Evolutionary conservation across 2,329 filamentous ascomycete species (phyloP).

Genomic region (Xylaria polymorpha): DNA sequence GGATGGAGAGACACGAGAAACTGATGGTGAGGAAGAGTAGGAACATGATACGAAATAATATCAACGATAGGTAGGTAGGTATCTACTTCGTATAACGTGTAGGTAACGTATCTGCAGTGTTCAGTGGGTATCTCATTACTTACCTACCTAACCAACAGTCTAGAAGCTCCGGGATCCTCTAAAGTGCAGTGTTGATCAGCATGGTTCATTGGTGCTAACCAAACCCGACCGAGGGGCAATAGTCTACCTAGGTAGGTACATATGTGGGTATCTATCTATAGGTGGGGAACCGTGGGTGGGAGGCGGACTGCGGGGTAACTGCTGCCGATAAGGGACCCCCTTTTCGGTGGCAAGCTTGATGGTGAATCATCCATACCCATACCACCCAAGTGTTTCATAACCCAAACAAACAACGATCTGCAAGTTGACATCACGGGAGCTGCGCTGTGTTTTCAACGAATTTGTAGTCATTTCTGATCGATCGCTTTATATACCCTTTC

Average conservation of each 20-base stretch:
- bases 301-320: constrained; percentile 4
- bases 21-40: not conserved
- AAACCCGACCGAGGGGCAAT: not conserved
- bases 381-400: not conserved
- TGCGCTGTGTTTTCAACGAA: not conserved
- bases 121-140: not conserved
- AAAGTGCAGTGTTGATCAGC: not conserved
- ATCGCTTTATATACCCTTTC: constrained; percentile 1
- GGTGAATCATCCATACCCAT: not conserved
- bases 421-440: not conserved
- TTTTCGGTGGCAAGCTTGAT: not conserved
- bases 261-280: too few relatives aligned
- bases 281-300: constrained; percentile 1
- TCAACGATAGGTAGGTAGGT: not conserved
- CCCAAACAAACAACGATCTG: not conserved
- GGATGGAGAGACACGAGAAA: not conserved
- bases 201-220: not conserved
- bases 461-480: not conserved
- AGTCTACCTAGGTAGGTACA: not conserved
- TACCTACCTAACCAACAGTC: not conserved
- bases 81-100: not conserved
- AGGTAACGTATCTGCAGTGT: not conserved
- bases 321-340: not conserved
- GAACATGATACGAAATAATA: not conserved
- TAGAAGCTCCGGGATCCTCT: not conserved